Conservation (phyloP, 2,329 filamentous ascomycete species). For the Chaetomiaceae sp. region DNA sequence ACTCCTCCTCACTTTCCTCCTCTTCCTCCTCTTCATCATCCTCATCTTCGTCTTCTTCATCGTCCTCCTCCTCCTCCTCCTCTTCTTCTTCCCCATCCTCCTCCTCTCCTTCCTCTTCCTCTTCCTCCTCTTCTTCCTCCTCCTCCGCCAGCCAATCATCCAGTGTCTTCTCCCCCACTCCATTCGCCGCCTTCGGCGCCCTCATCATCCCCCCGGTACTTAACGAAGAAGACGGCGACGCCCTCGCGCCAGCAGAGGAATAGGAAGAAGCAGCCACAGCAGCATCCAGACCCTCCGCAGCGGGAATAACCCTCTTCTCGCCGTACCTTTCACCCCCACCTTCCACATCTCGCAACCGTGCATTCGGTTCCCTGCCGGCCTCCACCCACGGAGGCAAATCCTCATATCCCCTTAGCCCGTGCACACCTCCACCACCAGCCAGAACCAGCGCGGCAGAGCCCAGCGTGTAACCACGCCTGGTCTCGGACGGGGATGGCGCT, state of each 20-base stretch:
- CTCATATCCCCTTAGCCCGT: slow-evolving; percentile 75
- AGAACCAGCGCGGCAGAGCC: slow-evolving; percentile 84
- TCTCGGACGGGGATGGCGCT: slow-evolving; percentile 82
- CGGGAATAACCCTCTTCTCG: slow-evolving; percentile 47
- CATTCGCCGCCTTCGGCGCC: slow-evolving; percentile 34
- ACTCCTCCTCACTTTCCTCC: slow-evolving; percentile 19
- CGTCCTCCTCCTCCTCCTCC: slow-evolving; percentile 25
- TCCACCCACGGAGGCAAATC: slow-evolving; percentile 79
- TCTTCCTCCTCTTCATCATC: slow-evolving; percentile 11
- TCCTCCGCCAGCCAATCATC: slow-evolving; percentile 89
- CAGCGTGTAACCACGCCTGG: slow-evolving; percentile 69
- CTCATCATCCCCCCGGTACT: background rate
- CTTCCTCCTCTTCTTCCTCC: slow-evolving; percentile 54
- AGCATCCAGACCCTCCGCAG: slow-evolving; percentile 60
- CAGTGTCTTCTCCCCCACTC: slow-evolving; percentile 67
- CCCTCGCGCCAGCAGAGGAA: slow-evolving; percentile 39
- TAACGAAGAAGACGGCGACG: slow-evolving; percentile 23
- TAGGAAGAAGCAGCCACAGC: slow-evolving; percentile 35
- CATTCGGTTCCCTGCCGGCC: slow-evolving; percentile 73
- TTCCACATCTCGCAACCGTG: slow-evolving; percentile 58
- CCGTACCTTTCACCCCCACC: slow-evolving; percentile 30
- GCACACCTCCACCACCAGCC: slow-evolving; percentile 67
- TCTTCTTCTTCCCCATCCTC: slow-evolving; percentile 45
- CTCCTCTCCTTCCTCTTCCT: slow-evolving; percentile 46
- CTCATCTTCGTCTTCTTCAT: slow-evolving; percentile 15